Percentiles rank a stretch among this genome's conserved stretches.
Evolutionary conservation across 2,329 filamentous ascomycete genomes (phyloP).

Genomic region (Emydomyces testavorans): DNA sequence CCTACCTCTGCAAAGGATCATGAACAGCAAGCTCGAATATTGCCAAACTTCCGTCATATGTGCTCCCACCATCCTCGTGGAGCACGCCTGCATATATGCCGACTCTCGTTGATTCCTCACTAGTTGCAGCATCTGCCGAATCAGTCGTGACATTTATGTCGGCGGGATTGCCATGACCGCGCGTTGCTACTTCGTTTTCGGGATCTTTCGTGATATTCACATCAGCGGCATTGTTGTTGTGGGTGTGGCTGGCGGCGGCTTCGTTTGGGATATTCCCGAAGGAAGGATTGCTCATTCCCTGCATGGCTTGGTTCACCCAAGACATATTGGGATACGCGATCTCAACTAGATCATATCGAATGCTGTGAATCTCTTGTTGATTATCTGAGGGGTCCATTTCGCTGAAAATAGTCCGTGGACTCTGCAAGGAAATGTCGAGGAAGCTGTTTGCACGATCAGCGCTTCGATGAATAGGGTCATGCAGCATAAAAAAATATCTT

Average conservation of each 20-base stretch:
- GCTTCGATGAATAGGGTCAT: background rate
- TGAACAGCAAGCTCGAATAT: too few species aligned
- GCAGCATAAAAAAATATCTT: too few species aligned
- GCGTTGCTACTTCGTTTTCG: background rate
- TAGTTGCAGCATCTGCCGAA: too few species aligned
- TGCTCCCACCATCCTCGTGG: too few species aligned
- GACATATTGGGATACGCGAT: slow-evolving; percentile 1
- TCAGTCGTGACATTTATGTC: too few species aligned
- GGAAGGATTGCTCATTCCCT: background rate
- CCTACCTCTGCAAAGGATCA: too few species aligned
- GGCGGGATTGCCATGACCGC: too few species aligned
- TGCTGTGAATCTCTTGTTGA: background rate
- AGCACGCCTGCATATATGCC: too few species aligned
- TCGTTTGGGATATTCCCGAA: background rate
- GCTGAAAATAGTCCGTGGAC: background rate
- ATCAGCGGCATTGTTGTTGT: background rate
- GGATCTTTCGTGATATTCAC: background rate
- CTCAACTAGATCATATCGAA: background rate
- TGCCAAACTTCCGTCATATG: too few species aligned
- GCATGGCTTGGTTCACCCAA: background rate
- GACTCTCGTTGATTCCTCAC: too few species aligned
- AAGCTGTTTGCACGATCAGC: background rate
- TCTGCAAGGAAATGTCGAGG: background rate
- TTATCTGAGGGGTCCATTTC: background rate
- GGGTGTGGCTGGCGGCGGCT: background rate